A percentile compares a stretch with the other conserved stretches of the same genome.
These are phyloP conservation scores for Pyracantha coccinea DNA, from an alignment of 331 rosid species.

Conservation along the genomic window DNA sequence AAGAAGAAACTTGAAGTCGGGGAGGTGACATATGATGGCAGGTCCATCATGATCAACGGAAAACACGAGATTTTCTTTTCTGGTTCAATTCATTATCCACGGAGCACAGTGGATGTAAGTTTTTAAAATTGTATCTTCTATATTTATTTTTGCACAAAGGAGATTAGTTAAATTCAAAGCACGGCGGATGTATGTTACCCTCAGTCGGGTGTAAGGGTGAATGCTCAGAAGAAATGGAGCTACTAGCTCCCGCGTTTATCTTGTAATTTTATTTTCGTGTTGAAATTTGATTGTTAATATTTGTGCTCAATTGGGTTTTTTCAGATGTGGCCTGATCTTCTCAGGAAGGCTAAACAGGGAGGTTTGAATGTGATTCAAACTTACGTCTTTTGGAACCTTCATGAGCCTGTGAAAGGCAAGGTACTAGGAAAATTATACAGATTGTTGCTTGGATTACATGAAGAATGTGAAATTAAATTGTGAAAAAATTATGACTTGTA, in stretches of 20 bases:
- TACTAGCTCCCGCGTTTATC: not conserved
- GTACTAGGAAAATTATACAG: constrained; percentile 15
- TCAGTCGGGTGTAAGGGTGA: not conserved
- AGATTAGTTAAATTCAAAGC: not conserved
- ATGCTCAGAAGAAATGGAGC: not conserved
- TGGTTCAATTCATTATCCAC: constrained; percentile 80
- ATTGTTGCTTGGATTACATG: not conserved
- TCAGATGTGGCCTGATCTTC: constrained; percentile 80
- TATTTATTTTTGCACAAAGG: not conserved
- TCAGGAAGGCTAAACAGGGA: constrained; percentile 59
- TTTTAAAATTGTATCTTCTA: not conserved
- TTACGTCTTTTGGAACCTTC: constrained; percentile 86
- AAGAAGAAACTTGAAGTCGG: not conserved
- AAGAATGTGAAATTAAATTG: not conserved
- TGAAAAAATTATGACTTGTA: not conserved
- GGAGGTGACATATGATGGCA: constrained; percentile 52
- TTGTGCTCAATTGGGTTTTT: not conserved
- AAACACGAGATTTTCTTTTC: constrained; percentile 60
- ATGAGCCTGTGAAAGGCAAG: constrained; percentile 70
- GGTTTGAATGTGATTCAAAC: constrained; percentile 82
- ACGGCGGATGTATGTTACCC: too few relatives aligned
- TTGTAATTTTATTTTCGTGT: not conserved
- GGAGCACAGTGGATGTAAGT: constrained; percentile 68
- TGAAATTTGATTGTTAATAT: not conserved
- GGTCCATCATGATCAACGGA: constrained; percentile 58